Conservation (phyloP, 2,329 filamentous ascomycete species). For the Aureobasidium sp. region DNA sequence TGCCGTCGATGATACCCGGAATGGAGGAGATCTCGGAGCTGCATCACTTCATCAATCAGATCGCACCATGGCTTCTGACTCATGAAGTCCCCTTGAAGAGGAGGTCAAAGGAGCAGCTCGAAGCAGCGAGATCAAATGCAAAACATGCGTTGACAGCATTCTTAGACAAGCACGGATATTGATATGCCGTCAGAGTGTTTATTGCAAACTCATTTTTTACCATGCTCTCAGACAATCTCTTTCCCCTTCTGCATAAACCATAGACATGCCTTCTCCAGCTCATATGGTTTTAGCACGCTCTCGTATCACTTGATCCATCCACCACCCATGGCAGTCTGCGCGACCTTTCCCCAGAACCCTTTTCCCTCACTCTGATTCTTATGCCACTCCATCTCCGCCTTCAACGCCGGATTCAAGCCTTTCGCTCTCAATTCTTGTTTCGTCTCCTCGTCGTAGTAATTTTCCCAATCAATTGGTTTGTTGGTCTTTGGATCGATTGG, state of each 20-base stretch:
- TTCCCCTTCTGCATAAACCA: no score
- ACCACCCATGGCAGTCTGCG: constrained; percentile 17
- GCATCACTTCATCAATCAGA: constrained; percentile 1
- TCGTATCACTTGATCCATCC: constrained; percentile 17
- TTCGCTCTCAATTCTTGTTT: constrained; percentile 16
- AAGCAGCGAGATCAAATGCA: not conserved
- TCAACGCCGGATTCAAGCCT: constrained; percentile 19
- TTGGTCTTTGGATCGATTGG: constrained; percentile 4
- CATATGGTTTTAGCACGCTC: not conserved
- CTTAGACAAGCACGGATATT: no score
- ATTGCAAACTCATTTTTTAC: no score
- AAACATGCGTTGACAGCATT: not conserved
- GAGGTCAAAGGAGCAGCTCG: not conserved
- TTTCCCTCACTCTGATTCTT: constrained; percentile 1
- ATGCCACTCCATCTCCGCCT: constrained; percentile 19
- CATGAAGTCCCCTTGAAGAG: not conserved
- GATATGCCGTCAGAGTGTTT: no score
- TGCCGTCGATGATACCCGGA: constrained; percentile 1
- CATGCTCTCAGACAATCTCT: not conserved
- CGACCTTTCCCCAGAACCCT: constrained; percentile 19
- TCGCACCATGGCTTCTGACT: not conserved
- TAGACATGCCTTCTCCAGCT: no score
- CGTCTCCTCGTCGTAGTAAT: constrained; percentile 17
- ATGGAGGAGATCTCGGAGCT: constrained; percentile 2
- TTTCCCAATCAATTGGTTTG: constrained; percentile 14